These are phyloP conservation scores for Hanseniaspora uvarum DNA, from an alignment of 1,139 yeast species.

Conservation along the genomic window DNA sequence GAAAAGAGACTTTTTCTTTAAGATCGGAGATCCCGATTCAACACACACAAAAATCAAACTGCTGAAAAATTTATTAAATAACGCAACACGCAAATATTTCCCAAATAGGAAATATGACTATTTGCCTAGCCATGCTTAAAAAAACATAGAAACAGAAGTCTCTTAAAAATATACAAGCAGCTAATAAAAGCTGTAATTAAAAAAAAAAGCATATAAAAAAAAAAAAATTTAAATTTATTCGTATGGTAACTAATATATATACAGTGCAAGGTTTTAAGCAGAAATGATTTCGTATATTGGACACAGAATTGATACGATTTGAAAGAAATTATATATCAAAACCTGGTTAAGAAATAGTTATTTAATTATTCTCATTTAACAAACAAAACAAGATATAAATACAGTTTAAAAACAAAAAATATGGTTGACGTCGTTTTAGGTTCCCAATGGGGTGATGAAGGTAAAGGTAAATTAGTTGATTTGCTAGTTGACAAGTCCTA, in stretches of 20 bases:
- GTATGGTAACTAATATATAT: not conserved
- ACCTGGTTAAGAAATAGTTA: not conserved
- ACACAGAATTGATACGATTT: too few species aligned
- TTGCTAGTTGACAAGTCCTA: constrained; percentile 73
- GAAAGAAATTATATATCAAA: not conserved
- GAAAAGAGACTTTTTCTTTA: too few species aligned
- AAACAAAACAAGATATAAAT: too few species aligned
- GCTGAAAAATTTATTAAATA: too few species aligned
- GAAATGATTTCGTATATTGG: too few species aligned
- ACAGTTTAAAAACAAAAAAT: not conserved
- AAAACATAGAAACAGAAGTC: not conserved
- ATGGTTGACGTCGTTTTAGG: constrained; percentile 74
- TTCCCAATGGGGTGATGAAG: constrained; percentile 99
- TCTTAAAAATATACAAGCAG: too few species aligned
- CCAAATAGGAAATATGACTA: not conserved
- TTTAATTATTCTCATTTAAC: not conserved
- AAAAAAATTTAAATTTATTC: not conserved
- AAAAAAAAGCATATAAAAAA: too few species aligned
- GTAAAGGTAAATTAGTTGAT: constrained; percentile 95
- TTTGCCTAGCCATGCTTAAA: not conserved
- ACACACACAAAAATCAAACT: not conserved
- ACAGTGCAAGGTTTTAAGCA: too few species aligned
- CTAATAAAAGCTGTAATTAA: not conserved
- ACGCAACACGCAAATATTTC: not conserved
- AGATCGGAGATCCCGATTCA: not conserved